These are phyloP conservation scores for Sugiyamaella floridensis DNA, from an alignment of 805 yeast genomes.

Conservation along the genomic window DNA sequence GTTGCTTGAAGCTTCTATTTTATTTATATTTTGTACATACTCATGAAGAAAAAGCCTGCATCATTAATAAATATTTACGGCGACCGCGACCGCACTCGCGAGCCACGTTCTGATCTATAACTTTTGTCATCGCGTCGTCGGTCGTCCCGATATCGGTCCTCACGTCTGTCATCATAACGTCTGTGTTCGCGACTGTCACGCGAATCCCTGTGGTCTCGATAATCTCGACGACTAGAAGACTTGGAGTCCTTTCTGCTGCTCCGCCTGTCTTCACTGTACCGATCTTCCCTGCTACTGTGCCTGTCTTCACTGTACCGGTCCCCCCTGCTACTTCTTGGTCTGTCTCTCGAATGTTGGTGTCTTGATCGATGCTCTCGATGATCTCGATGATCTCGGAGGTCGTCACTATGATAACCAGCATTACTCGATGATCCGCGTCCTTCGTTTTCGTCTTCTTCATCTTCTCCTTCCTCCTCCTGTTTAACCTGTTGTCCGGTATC, in stretches of 20 bases:
- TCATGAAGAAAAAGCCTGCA: slow-evolving; percentile 1
- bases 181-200: neutral
- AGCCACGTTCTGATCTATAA: neutral
- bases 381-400: neutral
- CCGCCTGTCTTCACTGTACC: neutral
- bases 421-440: neutral
- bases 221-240: neutral
- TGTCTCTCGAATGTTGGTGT: neutral
- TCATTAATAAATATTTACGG: slow-evolving; percentile 2
- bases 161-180: neutral
- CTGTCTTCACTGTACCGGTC: neutral
- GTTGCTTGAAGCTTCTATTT: slow-evolving; percentile 36
- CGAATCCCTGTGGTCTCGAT: neutral
- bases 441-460: neutral
- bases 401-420: neutral
- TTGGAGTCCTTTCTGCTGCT: neutral
- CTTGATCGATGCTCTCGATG: neutral
- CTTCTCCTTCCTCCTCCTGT: slow-evolving; percentile 7
- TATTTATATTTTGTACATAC: neutral
- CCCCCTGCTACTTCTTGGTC: neutral
- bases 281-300: slow-evolving; percentile 1
- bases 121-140: neutral
- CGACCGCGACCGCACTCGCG: neutral
- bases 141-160: neutral
- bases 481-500: slow-evolving; percentile 24